Evolutionary conservation across 805 yeast genomes (phyloP).

Genomic region (Hanseniaspora pseudoguilliermondii): DNA sequence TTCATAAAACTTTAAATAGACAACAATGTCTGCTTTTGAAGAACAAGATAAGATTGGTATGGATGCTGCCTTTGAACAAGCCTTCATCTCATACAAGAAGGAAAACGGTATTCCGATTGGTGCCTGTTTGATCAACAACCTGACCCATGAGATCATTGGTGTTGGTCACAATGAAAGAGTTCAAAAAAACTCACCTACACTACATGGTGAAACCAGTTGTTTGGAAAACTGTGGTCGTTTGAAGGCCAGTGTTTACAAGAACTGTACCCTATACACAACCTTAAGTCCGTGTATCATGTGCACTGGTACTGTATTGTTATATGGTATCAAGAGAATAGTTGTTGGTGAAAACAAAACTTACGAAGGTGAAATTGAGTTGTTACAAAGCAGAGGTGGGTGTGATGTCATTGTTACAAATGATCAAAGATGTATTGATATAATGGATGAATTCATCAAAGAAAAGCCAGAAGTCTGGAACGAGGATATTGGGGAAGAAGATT

Average conservation of each 20-base stretch:
- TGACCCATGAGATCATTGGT: constrained; percentile 72
- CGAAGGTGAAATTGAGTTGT: constrained; percentile 68
- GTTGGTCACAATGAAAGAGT: constrained; percentile 83
- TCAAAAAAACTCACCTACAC: constrained; percentile 68
- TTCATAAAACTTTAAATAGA: too few relatives aligned
- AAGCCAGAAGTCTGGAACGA: constrained; percentile 72
- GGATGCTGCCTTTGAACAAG: constrained; percentile 61
- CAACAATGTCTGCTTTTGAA: not conserved
- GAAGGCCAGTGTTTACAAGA: constrained; percentile 62
- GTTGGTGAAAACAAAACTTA: constrained; percentile 80
- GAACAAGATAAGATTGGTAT: constrained; percentile 57
- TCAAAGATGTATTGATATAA: constrained; percentile 51
- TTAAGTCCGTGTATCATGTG: constrained; percentile 93
- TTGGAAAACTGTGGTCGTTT: constrained; percentile 85
- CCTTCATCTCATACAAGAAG: constrained; percentile 40
- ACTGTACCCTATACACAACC: constrained; percentile 84
- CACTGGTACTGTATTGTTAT: constrained; percentile 80
- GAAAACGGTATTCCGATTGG: constrained; percentile 92
- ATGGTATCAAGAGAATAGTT: constrained; percentile 78
- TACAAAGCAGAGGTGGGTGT: constrained; percentile 47
- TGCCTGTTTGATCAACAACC: constrained; percentile 28
- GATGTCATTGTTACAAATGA: constrained; percentile 53
- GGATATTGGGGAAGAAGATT: constrained; percentile 47
- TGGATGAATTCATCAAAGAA: constrained; percentile 67
- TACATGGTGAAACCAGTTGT: constrained; percentile 87